Conservation (phyloP, 169 alveolate genomes). For the Miamiensis avidus region DNA sequence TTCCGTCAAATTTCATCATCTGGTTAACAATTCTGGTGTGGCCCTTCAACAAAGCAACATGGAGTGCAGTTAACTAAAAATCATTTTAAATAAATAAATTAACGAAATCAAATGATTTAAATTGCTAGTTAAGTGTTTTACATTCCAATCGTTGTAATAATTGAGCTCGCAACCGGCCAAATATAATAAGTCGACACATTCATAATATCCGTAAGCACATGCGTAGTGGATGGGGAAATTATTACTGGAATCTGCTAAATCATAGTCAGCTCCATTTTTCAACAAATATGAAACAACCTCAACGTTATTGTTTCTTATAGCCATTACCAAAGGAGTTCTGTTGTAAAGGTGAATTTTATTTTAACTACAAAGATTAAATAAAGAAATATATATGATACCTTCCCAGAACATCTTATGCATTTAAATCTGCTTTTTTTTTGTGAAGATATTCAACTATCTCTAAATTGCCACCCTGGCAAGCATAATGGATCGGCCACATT, state of each 20-base stretch:
- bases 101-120: no score
- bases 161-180: constrained; percentile 82
- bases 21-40: background rate
- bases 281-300: constrained; percentile 12
- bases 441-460: background rate
- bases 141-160: constrained; percentile 79
- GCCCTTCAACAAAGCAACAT: background rate
- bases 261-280: constrained; percentile 71
- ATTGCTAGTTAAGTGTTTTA: constrained; percentile 77
- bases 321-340: background rate
- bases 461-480: background rate
- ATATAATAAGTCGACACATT: constrained; percentile 66
- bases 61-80: background rate
- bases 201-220: constrained; percentile 81
- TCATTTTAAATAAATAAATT: no score
- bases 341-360: no score
- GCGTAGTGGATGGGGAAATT: constrained; percentile 88
- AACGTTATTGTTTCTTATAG: background rate
- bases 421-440: no score
- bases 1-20: background rate
- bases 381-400: no score
- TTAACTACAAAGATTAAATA: no score
- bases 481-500: background rate
- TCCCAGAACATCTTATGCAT: background rate
- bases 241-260: constrained; percentile 72